phyloP scores from a whole-genome alignment of 306 rosid genomes.

The Acmispon strigosus region DNA sequence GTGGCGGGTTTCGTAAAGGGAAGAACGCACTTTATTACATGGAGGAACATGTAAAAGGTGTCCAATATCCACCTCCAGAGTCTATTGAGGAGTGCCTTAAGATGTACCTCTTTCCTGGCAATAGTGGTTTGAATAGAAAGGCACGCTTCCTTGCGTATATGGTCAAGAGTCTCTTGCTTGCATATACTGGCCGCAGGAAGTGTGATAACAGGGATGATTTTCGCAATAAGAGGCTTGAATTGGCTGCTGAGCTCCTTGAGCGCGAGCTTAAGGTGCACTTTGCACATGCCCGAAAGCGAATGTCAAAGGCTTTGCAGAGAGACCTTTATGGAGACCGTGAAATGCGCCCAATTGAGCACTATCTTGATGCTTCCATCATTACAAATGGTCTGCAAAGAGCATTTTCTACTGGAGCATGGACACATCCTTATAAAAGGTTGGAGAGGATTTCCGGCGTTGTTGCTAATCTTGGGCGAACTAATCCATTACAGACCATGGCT shows the following conservation, averaged over 20 bases:
- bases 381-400: constrained; percentile 94
- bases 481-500: constrained; percentile 83
- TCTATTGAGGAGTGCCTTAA: constrained; percentile 59
- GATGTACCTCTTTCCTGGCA: constrained; percentile 53
- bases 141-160: constrained; percentile 83
- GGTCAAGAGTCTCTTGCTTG: constrained; percentile 85
- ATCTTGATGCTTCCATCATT: constrained; percentile 86
- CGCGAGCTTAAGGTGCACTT: constrained; percentile 82
- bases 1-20: constrained; percentile 43
- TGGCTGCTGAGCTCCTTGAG: constrained; percentile 82
- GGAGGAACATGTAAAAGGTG: constrained; percentile 40
- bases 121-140: constrained; percentile 53
- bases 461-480: constrained; percentile 78
- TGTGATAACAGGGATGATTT: constrained; percentile 86
- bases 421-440: constrained; percentile 77
- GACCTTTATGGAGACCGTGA: constrained; percentile 74
- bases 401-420: constrained; percentile 97
- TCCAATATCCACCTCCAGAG: constrained; percentile 73
- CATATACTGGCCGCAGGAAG: constrained; percentile 62
- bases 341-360: constrained; percentile 65
- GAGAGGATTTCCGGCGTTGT: constrained; percentile 96
- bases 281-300: constrained; percentile 72
- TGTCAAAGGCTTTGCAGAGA: constrained; percentile 83
- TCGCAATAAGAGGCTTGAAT: constrained; percentile 84
- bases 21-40: constrained; percentile 35